Percentiles rank a stretch among this genome's conserved stretches.
Evolutionary conservation across 208 protist species (phyloP).

Genomic region (Trypanosoma melophagium): DNA sequence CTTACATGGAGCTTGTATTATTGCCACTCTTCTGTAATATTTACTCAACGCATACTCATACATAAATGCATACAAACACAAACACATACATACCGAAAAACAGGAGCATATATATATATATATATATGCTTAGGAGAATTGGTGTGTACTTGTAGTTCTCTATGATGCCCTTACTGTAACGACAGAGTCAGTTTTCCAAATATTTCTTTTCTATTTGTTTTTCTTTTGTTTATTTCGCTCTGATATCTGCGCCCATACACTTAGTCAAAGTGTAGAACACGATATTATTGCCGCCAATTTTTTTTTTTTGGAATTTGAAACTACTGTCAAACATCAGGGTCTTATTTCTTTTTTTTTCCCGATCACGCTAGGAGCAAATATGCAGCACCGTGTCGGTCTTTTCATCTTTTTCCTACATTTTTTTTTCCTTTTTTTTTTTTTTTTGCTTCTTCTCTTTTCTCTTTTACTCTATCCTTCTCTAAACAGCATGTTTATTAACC

Average conservation of each 20-base stretch:
- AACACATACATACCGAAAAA: background rate
- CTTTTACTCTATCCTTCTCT: background rate
- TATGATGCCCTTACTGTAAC: constrained; percentile 3
- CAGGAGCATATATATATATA: background rate
- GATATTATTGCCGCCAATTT: too few relatives aligned
- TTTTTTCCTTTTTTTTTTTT: constrained; percentile 2
- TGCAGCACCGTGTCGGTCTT: background rate
- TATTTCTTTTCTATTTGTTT: too few relatives aligned
- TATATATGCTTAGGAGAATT: background rate
- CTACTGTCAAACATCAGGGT: too few relatives aligned
- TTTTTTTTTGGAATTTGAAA: too few relatives aligned
- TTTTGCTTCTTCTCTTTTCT: background rate
- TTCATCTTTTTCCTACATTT: background rate
- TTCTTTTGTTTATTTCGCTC: too few relatives aligned
- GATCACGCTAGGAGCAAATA: background rate
- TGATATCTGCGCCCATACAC: too few relatives aligned
- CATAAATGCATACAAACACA: background rate
- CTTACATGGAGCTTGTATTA: too few relatives aligned
- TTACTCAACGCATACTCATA: background rate
- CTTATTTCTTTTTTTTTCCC: too few relatives aligned
- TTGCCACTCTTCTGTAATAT: too few relatives aligned
- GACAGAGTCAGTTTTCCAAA: too few relatives aligned
- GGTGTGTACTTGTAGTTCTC: too few relatives aligned
- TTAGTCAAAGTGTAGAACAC: too few relatives aligned
- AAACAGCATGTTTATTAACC: background rate